Evolutionary conservation across 2,329 filamentous ascomycete species (phyloP), one percentile per base, ranked within the genome.

Genomic region (Macrophomina phaseolina): DNA sequence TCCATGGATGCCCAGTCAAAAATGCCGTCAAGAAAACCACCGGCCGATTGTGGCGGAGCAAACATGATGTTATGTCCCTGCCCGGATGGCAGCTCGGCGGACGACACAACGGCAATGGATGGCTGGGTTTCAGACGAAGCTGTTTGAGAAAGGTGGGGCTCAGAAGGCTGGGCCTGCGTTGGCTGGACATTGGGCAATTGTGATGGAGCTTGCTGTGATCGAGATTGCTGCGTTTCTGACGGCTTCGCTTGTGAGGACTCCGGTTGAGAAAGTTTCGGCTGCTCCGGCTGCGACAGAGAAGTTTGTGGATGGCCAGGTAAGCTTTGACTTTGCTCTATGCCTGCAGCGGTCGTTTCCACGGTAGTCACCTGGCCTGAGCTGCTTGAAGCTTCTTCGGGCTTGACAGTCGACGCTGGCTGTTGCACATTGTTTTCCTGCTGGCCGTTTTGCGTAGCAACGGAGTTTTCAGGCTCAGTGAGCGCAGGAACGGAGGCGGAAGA

Each of bases 1-100:
- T 66, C 64, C 64, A 60, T 60, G 8, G 64, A 52, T 18, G 72
- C 73, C 69, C 78, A 79, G 62, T 79, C 76, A 51, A 79, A 77
- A 53, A 79, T 78, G 23, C 77, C 77, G 23, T 73, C 76, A 34
- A 80, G 71, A 60, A 80, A 78, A 2, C 76, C 72, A 3, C 61
- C 61, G 60, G 73, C 71, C 55, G 69, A 73, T 32, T 72, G 69
- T 5, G 74, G 71, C n/a, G 76, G 74, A n/a, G 73, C 71, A 48
- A 78, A 77, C 73, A 75, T 76, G 58, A 74, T 71, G 61, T 52
- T 76, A 70, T 66, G 42, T 34, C 64, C 64, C 18, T 65, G 52
- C 8, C 52, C 42, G 40, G 51, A 14, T 67, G 52, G 42, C n/a
- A 65, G 23, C 51, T 40, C 45, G n/a, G 53, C 30, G 46, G 64